Base-by-base conservation (phyloP, 2,329 filamentous ascomycete species). In the Scedosporium apiospermum region DNA sequence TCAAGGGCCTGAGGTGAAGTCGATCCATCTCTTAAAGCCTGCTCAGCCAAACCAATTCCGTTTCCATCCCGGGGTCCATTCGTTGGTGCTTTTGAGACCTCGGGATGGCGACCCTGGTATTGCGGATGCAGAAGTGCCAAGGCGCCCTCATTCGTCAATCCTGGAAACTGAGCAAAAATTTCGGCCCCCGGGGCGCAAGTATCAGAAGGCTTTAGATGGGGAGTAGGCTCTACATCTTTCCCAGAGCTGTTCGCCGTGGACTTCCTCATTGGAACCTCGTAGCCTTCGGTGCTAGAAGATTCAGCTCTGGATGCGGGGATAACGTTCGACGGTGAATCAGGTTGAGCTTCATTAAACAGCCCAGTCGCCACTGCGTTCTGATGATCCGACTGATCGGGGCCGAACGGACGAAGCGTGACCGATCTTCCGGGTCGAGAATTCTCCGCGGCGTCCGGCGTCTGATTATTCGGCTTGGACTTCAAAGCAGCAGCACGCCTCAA, bases 271-370 rank as follows among this genome's bases (percentile, higher is more conserved):
- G n/a, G 16, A 6, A 16, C n/a, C n/a, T 49, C 16, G n/a, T 21
- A n/a, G 18, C 44, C 44, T 49, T 21, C 18, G 18, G n/a, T 49
- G 18, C 44, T 49, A 21, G 44, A 49, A 21, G 44, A n/a, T 21
- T 12, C 10, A 16, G 3, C 41, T 46, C 23, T 30, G n/a, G 21
- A 16, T 26, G 23, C 16, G 38, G 26, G 14, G 44, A 27, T 4
- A n/a, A 27, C 3, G 6, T 18, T 18, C 3, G 68, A 72, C 2
- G 83, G 84, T 5, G 84, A 86, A 65, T 86, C 81, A 0, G 82
- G 81, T 65, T 87, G 84, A 2, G 83, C 85, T 68, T 87, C 82
- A 63, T 87, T 87, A 82, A 82, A 87, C 6, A 81, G 85, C 4
- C 80, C 82, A 16, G 77, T 80, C 63, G 12, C 46, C 21, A 23